Evolutionary conservation across 2,329 filamentous ascomycete species (phyloP).

Genomic region (Trichoderma gracile): DNA sequence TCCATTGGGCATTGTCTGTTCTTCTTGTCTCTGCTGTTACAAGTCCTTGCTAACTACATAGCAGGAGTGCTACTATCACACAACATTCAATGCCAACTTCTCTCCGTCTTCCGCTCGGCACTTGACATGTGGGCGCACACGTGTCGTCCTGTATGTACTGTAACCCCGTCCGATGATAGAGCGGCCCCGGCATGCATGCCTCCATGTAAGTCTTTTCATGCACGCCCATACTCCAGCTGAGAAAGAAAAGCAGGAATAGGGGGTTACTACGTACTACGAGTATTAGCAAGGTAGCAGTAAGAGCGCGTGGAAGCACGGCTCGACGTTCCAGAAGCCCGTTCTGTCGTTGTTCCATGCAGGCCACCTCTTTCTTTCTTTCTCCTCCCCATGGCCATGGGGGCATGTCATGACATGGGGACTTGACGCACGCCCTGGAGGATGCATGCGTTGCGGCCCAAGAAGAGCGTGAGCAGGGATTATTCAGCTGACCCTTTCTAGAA

Average conservation of each 20-base stretch:
- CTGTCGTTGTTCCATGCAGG: constrained; percentile 21
- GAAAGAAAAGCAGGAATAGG: no score
- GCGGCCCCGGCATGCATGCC: neutral
- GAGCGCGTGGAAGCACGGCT: neutral
- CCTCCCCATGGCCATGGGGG: neutral
- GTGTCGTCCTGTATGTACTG: neutral
- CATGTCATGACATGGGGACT: no score
- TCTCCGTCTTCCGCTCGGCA: no score
- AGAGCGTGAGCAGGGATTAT: neutral
- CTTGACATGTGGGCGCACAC: neutral
- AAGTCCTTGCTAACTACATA: no score
- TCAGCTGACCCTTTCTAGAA: neutral
- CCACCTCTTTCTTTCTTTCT: neutral
- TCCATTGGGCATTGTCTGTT: neutral
- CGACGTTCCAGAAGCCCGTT: constrained; percentile 16
- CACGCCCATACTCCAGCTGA: neutral
- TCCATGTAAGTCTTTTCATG: constrained; percentile 13
- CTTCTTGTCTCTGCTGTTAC: no score
- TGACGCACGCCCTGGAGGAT: neutral
- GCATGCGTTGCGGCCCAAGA: constrained; percentile 7
- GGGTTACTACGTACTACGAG: no score
- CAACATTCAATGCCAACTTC: no score
- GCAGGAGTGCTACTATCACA: no score
- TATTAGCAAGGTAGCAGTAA: neutral
- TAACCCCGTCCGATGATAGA: neutral